These are phyloP conservation scores for Stephanodiscus triporus DNA, from an alignment of 108 stramenopile genomes.

Conservation along the genomic window DNA sequence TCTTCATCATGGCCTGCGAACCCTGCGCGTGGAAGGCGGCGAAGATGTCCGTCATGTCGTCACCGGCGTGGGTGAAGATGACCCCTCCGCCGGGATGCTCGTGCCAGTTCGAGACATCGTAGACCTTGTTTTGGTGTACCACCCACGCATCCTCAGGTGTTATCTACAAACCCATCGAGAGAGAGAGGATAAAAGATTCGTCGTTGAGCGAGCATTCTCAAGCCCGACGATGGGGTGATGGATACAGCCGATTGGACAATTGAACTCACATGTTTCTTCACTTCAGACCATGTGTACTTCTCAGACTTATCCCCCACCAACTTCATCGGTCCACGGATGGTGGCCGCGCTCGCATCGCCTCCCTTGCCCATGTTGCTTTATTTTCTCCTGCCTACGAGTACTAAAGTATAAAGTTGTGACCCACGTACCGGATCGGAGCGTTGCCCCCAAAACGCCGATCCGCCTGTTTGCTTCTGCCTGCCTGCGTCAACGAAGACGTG, in stretches of 20 bases:
- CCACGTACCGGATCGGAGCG: no score
- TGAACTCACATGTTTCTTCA: conserved; percentile 83
- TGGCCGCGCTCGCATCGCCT: conserved; percentile 65
- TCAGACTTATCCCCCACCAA: conserved; percentile 52
- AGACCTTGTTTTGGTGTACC: conserved; percentile 94
- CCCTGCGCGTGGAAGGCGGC: conserved; percentile 97
- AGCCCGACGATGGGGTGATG: not conserved
- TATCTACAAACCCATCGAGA: conserved; percentile 18
- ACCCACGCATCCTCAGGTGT: conserved; percentile 96
- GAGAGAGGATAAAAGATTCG: not conserved
- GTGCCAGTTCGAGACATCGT: conserved; percentile 97
- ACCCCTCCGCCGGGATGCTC: conserved; percentile 97
- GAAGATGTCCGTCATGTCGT: conserved; percentile 99
- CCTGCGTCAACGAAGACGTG: no score
- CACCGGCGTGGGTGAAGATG: conserved; percentile 98
- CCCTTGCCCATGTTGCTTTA: conserved; percentile 82
- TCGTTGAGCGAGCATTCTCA: not conserved
- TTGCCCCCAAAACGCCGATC: no score
- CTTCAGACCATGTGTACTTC: conserved; percentile 89
- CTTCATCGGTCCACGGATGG: conserved; percentile 18
- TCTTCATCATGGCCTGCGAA: conserved; percentile 87
- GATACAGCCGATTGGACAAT: not conserved
- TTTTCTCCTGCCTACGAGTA: no score
- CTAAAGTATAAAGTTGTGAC: no score
- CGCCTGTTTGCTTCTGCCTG: no score